phyloP scores from a whole-genome alignment of 1,139 yeast species.

The Lodderomyces jiufengensis region DNA sequence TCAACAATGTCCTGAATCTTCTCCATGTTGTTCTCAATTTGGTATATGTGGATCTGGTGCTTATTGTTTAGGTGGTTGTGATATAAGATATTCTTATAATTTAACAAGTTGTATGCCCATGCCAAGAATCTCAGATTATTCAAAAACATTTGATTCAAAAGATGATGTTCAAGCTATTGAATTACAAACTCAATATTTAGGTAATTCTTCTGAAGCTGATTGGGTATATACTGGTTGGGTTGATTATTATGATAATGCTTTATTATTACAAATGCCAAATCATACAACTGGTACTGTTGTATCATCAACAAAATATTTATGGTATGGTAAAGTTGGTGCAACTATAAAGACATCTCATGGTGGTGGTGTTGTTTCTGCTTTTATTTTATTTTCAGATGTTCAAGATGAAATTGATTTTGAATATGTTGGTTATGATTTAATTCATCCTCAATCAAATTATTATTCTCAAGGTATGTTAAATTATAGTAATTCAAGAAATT shows the following conservation, averaged over 20 bases:
- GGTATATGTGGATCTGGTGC: constrained; percentile 86
- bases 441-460: constrained; percentile 68
- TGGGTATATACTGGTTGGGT: constrained; percentile 77
- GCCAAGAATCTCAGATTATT: constrained; percentile 37
- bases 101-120: constrained; percentile 66
- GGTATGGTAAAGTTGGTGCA: constrained; percentile 83
- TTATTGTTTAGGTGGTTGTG: constrained; percentile 80
- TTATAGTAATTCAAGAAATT: constrained; percentile 55
- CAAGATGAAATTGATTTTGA: constrained; percentile 91
- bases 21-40: constrained; percentile 81
- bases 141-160: constrained; percentile 38
- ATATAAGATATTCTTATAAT: constrained; percentile 61
- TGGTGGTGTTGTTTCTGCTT: constrained; percentile 82
- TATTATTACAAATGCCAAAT: constrained; percentile 74
- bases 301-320: constrained; percentile 73
- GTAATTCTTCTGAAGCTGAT: constrained; percentile 62
- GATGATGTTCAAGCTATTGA: constrained; percentile 18
- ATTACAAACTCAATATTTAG: constrained; percentile 52
- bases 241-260: constrained; percentile 50
- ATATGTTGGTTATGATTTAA: constrained; percentile 71
- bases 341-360: constrained; percentile 70
- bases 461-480: constrained; percentile 72
- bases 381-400: constrained; percentile 77
- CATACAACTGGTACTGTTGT: constrained; percentile 76
- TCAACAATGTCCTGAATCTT: constrained; percentile 59